Evolutionary conservation across 768 basidiomycete genomes (phyloP), one percentile per base, ranked within the genome.

Genomic region (Termitomyces sp.): DNA sequence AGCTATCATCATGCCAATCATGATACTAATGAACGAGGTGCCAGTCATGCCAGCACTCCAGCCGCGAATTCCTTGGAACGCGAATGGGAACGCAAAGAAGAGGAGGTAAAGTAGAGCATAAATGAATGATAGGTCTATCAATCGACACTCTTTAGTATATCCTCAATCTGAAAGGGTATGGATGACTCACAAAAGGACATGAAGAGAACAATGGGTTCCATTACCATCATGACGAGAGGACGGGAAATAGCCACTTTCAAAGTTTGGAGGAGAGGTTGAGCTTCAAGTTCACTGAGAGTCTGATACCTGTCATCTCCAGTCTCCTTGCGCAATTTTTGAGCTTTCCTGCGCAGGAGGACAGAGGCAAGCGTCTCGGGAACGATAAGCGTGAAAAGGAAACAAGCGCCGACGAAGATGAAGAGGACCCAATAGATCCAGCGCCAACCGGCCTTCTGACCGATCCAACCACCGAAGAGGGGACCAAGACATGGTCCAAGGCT

Each of bases 341-440:
- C 83, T 55, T 81, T 80, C 28, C 71, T 66, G 7, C 73, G 73
- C 9, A 85, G 76, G 12, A 85, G 63, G 5, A 78, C 70, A 2
- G 83, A 80, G 0, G 79, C 78, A 53, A 82, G 80, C 1, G 81
- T 83, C 68, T 85, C 83, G 16, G 81, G 81, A n/a, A 82, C 77
- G 63, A 81, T 71, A 50, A 81, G 63, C 3, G 76, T 72, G 44
- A 79, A 65, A 54, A 73, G 36, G 64, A 74, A 76, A 55, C 74
- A 74, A 24, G 73, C 63, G 7, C 73, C 75, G 9, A 75, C 68
- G 61, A 81, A 76, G 66, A 80, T 77, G 62, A 80, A 76, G 39
- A 79, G 74, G 64, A 81, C 75, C 78, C 80, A 81, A 65, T 79
- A 84, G 32, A 82, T 74, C 76, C 76, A 80, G 50, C 78, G 66